Conservation (phyloP, 2,329 filamentous ascomycete species). For the Hirsutella minnesotensis region DNA sequence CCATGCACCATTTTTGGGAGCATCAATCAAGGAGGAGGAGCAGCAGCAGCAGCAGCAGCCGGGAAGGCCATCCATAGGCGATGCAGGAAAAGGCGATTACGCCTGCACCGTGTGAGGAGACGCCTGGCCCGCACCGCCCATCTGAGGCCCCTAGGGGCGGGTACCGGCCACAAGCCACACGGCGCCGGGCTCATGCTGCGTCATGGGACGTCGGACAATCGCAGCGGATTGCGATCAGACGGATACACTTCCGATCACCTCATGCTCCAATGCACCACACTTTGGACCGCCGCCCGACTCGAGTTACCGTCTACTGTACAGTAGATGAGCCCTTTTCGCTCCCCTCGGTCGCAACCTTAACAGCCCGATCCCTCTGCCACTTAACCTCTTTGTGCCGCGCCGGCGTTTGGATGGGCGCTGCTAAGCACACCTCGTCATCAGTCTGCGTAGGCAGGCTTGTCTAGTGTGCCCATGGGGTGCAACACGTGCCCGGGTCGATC, state of each 20-base stretch:
- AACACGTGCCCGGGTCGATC: no score
- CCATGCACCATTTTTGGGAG: no score
- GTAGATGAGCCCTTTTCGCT: no score
- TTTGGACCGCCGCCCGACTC: no score
- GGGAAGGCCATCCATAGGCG: not conserved
- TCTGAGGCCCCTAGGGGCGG: not conserved
- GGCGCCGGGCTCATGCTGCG: conserved; percentile 1
- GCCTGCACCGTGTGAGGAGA: conserved; percentile 4
- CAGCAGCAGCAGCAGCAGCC: no score
- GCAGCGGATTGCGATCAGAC: not conserved
- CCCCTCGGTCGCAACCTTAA: not conserved
- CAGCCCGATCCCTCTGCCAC: not conserved
- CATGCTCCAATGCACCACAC: no score
- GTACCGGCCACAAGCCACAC: no score
- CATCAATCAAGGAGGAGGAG: no score
- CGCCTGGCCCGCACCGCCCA: not conserved
- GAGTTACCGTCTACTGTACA: no score
- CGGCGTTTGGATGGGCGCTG: not conserved
- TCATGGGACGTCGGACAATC: not conserved
- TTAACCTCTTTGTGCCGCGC: no score
- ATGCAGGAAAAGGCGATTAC: conserved; percentile 3
- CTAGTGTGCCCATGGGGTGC: no score
- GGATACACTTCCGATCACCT: conserved; percentile 1
- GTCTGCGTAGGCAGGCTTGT: no score
- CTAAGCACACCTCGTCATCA: not conserved